Evolutionary conservation across 2,329 filamentous ascomycete species (phyloP), one percentile per base, ranked within the genome.

Genomic region (Ophiobolus disseminans): DNA sequence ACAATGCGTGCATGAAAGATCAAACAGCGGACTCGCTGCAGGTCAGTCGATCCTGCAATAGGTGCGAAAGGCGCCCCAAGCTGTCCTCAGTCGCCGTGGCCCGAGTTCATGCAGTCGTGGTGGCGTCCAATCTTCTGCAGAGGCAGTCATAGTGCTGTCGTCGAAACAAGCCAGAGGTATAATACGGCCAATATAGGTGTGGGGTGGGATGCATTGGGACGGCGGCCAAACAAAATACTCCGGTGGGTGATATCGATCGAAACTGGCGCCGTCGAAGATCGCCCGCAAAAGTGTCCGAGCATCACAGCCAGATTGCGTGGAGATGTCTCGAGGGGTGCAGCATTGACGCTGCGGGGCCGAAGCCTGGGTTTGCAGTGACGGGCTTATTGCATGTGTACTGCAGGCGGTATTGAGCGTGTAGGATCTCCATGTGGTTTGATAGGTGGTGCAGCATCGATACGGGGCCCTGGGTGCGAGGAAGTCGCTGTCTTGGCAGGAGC

Each of bases 201-300:
- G 50, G 53, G 50, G 52, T 49, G 44, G 46, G 47, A 49, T 52
- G 60, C 53, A 58, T 58, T 57, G 41, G 54, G 48, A 50, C 50
- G 53, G n/a, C n/a, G n/a, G 62, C 47, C 58, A 60, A 56, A 52
- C 55, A 65, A 66, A 73, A 70, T 63, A 58, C 62, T 72, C 68
- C 69, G 68, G 68, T 59, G 63, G 58, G 55, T 63, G 58, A 59
- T 60, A 61, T 60, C 58, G 62, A 68, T 62, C 65, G 50, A 57
- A 49, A 56, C 61, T 60, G 63, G 64, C 57, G 58, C 62, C 59
- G 62, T 63, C 40, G 59, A 63, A 50, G 69, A 72, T 73, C 68
- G 58, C 53, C 55, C 62, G 63, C 58, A 38, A 69, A 71, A 73
- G 58, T 68, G 62, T 61, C 69, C 67, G 69, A 70, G 48, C 56